Evolutionary conservation across 495 filamentous ascomycete genomes (phyloP).

Genomic region (Aspergillus incahuasiensis): DNA sequence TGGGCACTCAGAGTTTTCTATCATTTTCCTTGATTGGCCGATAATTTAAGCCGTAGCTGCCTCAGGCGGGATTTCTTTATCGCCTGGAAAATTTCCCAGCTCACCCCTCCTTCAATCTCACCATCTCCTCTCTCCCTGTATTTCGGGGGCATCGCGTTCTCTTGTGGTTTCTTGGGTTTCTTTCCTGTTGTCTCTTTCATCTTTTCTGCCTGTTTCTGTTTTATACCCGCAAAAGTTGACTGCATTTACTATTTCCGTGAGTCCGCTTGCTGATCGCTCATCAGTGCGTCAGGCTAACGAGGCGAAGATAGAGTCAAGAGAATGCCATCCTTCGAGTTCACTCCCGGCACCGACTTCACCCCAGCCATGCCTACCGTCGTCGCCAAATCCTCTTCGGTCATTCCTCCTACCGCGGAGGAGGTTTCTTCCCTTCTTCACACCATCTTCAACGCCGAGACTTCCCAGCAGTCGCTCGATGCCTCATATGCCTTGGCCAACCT

Average conservation of each 20-base stretch:
- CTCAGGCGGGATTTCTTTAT: conserved; percentile 13
- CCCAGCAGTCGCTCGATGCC: conserved; percentile 81
- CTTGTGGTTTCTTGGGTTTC: not conserved
- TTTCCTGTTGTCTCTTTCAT: conserved; percentile 9
- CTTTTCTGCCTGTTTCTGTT: conserved; percentile 3
- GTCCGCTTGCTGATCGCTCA: not conserved
- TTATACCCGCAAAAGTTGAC: conserved; percentile 7
- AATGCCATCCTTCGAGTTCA: conserved; percentile 58
- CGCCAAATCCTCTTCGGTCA: conserved; percentile 46
- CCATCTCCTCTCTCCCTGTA: conserved; percentile 2
- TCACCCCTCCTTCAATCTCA: conserved; percentile 13
- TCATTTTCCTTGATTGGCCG: not conserved
- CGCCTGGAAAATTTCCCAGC: conserved; percentile 16
- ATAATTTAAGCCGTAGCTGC: conserved; percentile 1
- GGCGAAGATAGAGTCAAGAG: conserved; percentile 17
- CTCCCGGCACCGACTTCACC: conserved; percentile 22
- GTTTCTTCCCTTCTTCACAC: conserved; percentile 65
- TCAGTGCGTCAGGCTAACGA: not conserved
- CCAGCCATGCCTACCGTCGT: conserved; percentile 55
- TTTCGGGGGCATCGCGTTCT: conserved; percentile 1
- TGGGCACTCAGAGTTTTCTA: conserved; percentile 14
- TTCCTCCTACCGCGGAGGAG: conserved; percentile 66
- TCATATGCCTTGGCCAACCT: conserved; percentile 77
- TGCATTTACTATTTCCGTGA: not conserved
- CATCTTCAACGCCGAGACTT: conserved; percentile 76